Evolutionary conservation across 1,139 yeast genomes (phyloP), one percentile per base, ranked within the genome.

Genomic region (Geotrichum carabidarum): DNA sequence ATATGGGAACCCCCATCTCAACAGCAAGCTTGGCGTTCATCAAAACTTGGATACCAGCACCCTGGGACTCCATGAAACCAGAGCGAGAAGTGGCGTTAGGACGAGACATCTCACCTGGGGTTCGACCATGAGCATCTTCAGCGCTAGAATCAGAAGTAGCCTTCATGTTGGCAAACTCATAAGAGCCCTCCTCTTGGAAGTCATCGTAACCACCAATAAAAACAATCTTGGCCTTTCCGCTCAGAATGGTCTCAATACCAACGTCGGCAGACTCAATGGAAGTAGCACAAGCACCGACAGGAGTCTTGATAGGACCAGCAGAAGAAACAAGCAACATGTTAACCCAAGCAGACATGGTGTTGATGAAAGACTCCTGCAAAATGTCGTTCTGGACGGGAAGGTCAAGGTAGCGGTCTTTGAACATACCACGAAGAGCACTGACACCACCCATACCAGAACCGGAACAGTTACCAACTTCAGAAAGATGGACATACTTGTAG

Each of bases 401-500:
- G 70, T 93, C 99, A 64, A 82, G 78, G 77, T 78, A 91, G 77
- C 99, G 84, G 71, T 91, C 96, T 75, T 81, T 90, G 79, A 90
- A 93, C 98, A 93, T 93, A 65, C 97, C 97, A 74, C 95, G 87
- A 70, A 93, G 77, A 56, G 99, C 99, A 65, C 86, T 73, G 63
- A 91, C 95, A 84, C 99, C 99, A 75, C 99, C 99, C 95, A 93
- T 91, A 82, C 99, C 99, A 57, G 98, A 90, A 78, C 99, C 99
- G 52, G 96, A 86, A 80, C 98, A 90, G 82, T 93, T 93, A 78
- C 99, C 99, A 64, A 93, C 91, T 75, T 93, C 98, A 51, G 98
- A 90, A 59, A 93, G 95, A 73, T 93, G 99, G 56, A 94, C 96
- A 70, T 93, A 94, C 76, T 93, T 86, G 81, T 93, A 93, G 80